Base-by-base conservation (phyloP, 2,329 filamentous ascomycete genomes). In the Fusarium staphyleae region DNA sequence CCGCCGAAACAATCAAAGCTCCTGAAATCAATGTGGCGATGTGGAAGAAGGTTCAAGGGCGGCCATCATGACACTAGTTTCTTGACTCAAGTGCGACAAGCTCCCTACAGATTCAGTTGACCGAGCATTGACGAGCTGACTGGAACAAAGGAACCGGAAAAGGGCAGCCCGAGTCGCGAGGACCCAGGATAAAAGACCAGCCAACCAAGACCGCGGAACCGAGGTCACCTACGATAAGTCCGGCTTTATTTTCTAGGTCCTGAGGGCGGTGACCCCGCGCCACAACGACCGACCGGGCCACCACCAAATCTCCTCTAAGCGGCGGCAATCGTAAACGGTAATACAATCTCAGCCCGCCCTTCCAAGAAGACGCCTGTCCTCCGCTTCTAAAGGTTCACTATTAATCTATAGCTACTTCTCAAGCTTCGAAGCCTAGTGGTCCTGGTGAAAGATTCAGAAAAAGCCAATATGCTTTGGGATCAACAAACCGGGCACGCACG, bases 201-300 rank as follows among this genome's bases (percentile, higher is more conserved):
- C 58, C 57, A 52, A 55, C 45, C 54, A 56, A 42, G n/a, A 24
- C 47, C 40, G 48, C 47, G 51, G 47, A 63, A 49, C 52, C 55
- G 46, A 67, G 55, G 60, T 57, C 48, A 37, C 39, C 43, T 29
- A 44, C 40, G 42, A 67, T 68, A 67, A 67, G 54, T 66, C 65
- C 61, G 65, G 66, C 30, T 67, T 66, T 67, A 67, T 68, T 66
- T 42, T 62, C 43, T 29, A 52, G 43, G 58, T 46, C 47, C 37
- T 59, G 32, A 68, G 64, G 67, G 66, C 67, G 67, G 67, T 69
- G 67, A 69, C 67, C 67, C 66, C 67, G 67, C 66, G 61, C 57
- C 54, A 52, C 46, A 58, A 59, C 57, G 56, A 62, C 50, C 52
- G n/a, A n/a, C n/a, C n/a, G 53, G 40, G 28, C 35, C 43, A 33